These are phyloP conservation scores for Fusarium odoratissimum DNA, from an alignment of 2,329 filamentous ascomycete species.

Conservation along the genomic window DNA sequence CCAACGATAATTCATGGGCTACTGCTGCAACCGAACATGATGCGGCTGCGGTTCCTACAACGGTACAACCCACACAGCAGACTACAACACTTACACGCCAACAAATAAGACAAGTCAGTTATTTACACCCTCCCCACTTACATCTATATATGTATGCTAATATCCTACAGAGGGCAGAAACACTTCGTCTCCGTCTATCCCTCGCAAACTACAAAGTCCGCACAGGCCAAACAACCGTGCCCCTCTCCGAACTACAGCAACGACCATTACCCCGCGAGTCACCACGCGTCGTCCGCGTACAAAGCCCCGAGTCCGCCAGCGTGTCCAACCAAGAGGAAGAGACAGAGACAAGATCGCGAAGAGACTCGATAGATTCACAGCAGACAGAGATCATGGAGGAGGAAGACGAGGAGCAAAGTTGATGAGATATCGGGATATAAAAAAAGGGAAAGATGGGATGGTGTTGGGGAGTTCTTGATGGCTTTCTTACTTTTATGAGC, in stretches of 20 bases:
- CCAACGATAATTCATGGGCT: constrained; percentile 59
- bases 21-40: constrained; percentile 65
- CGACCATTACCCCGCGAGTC: constrained; percentile 46
- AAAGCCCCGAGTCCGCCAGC: constrained; percentile 33
- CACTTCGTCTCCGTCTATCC: constrained; percentile 74
- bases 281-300: constrained; percentile 41
- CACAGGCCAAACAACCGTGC: constrained; percentile 76
- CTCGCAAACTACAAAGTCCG: constrained; percentile 80
- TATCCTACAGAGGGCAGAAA: constrained; percentile 67
- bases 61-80: constrained; percentile 18
- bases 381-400: constrained; percentile 26
- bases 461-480: constrained; percentile 26
- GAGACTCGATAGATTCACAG: constrained; percentile 34
- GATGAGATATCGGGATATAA: background rate
- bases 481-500: constrained; percentile 10
- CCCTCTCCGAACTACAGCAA: constrained; percentile 68
- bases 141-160: background rate
- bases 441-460: constrained; percentile 1
- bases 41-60: constrained; percentile 6
- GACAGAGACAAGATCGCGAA: constrained; percentile 10
- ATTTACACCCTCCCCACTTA: background rate
- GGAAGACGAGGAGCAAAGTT: constrained; percentile 10
- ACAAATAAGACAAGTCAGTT: constrained; percentile 62
- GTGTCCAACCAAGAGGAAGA: constrained; percentile 1
- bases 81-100: constrained; percentile 59